Percentiles rank a stretch among this genome's conserved stretches.
Conservation (phyloP, 208 protist genomes). For the Leishmania turanica region DNA sequence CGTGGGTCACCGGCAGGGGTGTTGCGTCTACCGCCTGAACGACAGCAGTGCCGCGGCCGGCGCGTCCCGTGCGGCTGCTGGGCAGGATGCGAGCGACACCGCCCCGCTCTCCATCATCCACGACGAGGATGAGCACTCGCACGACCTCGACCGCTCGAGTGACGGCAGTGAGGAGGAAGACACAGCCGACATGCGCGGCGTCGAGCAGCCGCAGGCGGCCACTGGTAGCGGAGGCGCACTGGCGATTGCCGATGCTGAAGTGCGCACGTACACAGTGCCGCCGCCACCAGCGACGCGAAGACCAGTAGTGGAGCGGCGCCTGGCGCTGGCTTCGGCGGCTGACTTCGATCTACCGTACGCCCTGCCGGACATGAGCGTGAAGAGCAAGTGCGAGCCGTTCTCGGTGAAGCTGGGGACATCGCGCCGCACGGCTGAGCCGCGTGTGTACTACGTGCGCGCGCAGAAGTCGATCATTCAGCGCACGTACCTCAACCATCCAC, state of each 20-base stretch:
- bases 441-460: conserved; percentile 34
- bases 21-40: conserved; percentile 31
- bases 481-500: conserved; percentile 19
- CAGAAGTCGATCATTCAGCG: conserved; percentile 34
- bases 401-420: conserved; percentile 35
- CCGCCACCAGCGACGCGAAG: conserved; percentile 9
- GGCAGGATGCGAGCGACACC: background rate
- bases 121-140: conserved; percentile 31
- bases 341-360: conserved; percentile 68
- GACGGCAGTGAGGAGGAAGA: conserved; percentile 3
- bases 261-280: conserved; percentile 20
- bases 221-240: conserved; percentile 4
- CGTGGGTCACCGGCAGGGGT: conserved; percentile 25
- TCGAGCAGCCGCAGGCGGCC: background rate
- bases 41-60: background rate
- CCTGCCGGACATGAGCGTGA: conserved; percentile 50
- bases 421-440: conserved; percentile 27
- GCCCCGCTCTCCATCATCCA: conserved; percentile 24
- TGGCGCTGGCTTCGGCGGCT: background rate
- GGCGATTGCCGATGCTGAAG: conserved; percentile 4
- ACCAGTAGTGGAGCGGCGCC: conserved; percentile 20
- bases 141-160: conserved; percentile 18
- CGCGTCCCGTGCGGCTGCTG: background rate
- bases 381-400: conserved; percentile 24
- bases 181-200: background rate